These are phyloP conservation scores for Sapria himalayana DNA, from an alignment of 345 rosid species.

Conservation along the genomic window DNA sequence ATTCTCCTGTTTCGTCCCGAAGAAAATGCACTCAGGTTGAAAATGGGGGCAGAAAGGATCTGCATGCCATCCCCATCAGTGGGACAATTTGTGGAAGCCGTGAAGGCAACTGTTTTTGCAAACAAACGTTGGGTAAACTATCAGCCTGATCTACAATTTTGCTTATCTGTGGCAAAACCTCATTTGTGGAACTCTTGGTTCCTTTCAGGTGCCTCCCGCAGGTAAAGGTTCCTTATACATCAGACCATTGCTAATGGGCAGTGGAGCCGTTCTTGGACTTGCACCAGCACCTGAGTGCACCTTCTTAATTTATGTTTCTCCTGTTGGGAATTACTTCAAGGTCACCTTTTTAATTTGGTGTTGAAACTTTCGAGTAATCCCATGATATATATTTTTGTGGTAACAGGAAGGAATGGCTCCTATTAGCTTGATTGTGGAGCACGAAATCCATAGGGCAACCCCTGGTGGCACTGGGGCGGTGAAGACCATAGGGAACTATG, in stretches of 20 bases:
- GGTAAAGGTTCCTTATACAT: slow-evolving; percentile 90
- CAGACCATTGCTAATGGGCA: slow-evolving; percentile 87
- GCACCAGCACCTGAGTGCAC: slow-evolving; percentile 95
- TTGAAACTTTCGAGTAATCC: not conserved
- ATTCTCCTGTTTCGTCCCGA: slow-evolving; percentile 78
- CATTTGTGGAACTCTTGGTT: slow-evolving; percentile 3
- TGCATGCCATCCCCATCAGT: slow-evolving; percentile 86
- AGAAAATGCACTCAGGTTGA: slow-evolving; percentile 78
- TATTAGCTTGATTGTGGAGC: slow-evolving; percentile 36
- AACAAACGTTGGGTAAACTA: slow-evolving; percentile 75
- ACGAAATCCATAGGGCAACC: slow-evolving; percentile 65
- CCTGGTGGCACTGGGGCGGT: slow-evolving; percentile 98
- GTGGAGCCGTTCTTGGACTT: slow-evolving; percentile 95
- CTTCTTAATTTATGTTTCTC: slow-evolving; percentile 75
- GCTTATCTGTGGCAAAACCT: not conserved
- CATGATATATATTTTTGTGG: slow-evolving; percentile 1
- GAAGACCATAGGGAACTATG: slow-evolving; percentile 85
- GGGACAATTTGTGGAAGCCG: slow-evolving; percentile 80
- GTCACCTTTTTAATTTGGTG: slow-evolving; percentile 12
- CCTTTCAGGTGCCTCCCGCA: slow-evolving; percentile 58
- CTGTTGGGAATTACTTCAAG: slow-evolving; percentile 95
- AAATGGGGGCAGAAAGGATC: slow-evolving; percentile 76
- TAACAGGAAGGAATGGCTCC: slow-evolving; percentile 78
- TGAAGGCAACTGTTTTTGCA: slow-evolving; percentile 63
- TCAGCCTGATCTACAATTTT: not conserved